Base-by-base conservation (phyloP, 352 stramenopile genomes). In the Elongisporangium undulatum region DNA sequence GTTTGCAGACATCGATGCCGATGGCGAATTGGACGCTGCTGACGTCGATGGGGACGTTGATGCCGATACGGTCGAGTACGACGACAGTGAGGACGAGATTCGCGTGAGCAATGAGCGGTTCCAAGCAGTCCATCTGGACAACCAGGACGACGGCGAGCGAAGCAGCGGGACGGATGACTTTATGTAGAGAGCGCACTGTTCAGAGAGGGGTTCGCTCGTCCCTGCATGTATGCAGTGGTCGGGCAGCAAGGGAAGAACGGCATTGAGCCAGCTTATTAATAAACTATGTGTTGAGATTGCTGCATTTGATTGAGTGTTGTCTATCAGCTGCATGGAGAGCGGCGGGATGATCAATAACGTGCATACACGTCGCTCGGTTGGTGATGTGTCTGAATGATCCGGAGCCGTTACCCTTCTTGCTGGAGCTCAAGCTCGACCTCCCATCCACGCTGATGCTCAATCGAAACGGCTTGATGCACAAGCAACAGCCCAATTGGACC, bases 81-180 rank as follows among this genome's bases (percentile, higher is more conserved):
- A 95, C 53, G 86, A 95, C 69, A 95, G 86, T 61, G 86, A 95
- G 67, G 86, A 95, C 64, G 86, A 95, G 65, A 94, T 95, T 58
- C 82, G 86, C 24, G 82, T 93, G 66, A 95, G 86, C 73, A 95
- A 95, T 57, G 86, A 95, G 68, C 86, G 86, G 17, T 95, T 95
- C 71, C 86, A 89, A 64, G 86, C 86, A 23, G 86, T 95, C 54
- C 86, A 94, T 71, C 64, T 95, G 70, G 81, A 93, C 69, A 89
- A 86, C 55, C 84, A 94, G 64, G 80, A 90, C 66, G 78, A 94
- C 55, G 73, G 75, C 58, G 68, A 72, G 20, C 61, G 64, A 19
- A 79, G 68, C 62, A 88, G 76, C 49, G 71, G 72, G 60, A 79
- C 80, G 62, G 82, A 90, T 66, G 82, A 89, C 58, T 92, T 90